Evolutionary conservation across 352 stramenopile genomes (phyloP).

Genomic region (Peronospora destructor): DNA sequence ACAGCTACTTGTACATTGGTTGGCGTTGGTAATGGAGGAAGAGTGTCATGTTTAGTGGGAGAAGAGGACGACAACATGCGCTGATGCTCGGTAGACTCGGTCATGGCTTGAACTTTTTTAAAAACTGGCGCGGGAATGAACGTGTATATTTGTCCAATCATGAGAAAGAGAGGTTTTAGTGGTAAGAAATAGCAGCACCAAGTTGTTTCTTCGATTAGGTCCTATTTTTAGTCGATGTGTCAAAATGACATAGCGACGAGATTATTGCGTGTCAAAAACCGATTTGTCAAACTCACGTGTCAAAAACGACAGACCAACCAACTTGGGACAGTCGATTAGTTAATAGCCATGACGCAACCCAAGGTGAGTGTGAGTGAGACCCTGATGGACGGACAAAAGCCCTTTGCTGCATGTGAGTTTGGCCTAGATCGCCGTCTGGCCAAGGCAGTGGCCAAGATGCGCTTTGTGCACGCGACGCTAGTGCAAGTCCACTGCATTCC

Average conservation of each 20-base stretch:
- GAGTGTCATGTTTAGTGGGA: slow-evolving; percentile 9
- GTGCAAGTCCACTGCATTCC: slow-evolving; percentile 93
- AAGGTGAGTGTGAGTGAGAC: slow-evolving; percentile 70
- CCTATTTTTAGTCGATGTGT: no score
- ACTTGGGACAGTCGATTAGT: slow-evolving; percentile 5
- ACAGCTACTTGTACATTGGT: slow-evolving; percentile 88
- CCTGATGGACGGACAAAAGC: slow-evolving; percentile 69
- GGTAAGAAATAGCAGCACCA: background rate
- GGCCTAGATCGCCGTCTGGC: slow-evolving; percentile 88
- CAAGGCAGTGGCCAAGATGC: slow-evolving; percentile 90
- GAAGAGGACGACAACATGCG: slow-evolving; percentile 26
- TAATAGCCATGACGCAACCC: slow-evolving; percentile 17
- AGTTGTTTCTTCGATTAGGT: no score
- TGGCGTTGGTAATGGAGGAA: slow-evolving; percentile 20
- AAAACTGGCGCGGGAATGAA: background rate
- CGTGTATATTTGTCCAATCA: background rate
- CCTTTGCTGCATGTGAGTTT: slow-evolving; percentile 77
- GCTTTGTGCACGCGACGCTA: slow-evolving; percentile 91
- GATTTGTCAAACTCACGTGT: background rate
- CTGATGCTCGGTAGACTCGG: slow-evolving; percentile 14
- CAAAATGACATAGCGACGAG: no score
- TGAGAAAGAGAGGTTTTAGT: background rate
- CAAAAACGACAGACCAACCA: slow-evolving; percentile 19
- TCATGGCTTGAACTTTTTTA: slow-evolving; percentile 6
- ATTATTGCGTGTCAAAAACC: background rate